Conservation (phyloP, 1,139 yeast genomes). For the Yamadazyma sp. region DNA sequence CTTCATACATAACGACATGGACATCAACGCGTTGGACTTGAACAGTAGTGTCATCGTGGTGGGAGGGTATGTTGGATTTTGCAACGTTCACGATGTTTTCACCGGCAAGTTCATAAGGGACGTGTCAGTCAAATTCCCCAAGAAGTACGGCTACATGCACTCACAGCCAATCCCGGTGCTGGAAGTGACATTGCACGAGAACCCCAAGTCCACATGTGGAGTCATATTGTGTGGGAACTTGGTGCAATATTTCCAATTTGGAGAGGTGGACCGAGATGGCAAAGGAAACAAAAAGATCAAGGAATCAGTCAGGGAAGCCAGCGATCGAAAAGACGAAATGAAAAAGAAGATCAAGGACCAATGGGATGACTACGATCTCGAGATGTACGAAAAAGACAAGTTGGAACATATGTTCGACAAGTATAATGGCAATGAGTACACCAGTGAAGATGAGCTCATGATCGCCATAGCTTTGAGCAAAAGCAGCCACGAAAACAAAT, state of each 20-base stretch:
- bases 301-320: constrained; percentile 19
- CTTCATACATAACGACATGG: constrained; percentile 16
- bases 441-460: constrained; percentile 46
- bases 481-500: constrained; percentile 22
- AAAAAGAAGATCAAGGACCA: constrained; percentile 32
- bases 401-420: constrained; percentile 35
- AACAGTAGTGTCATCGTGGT: constrained; percentile 51
- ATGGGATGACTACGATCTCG: constrained; percentile 38
- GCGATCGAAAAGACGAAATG: constrained; percentile 11
- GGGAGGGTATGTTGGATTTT: constrained; percentile 65
- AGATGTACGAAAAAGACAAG: constrained; percentile 19
- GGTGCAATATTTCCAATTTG: constrained; percentile 65
- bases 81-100: constrained; percentile 61
- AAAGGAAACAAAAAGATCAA: constrained; percentile 18
- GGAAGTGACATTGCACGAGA: constrained; percentile 42
- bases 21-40: constrained; percentile 32
- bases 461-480: constrained; percentile 56
- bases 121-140: constrained; percentile 48
- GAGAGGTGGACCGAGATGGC: constrained; percentile 23
- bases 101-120: constrained; percentile 57
- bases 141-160: constrained; percentile 29
- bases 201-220: constrained; percentile 47
- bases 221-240: constrained; percentile 54
- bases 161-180: constrained; percentile 38
- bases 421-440: constrained; percentile 42